Evolutionary conservation across 129 eudicot species (phyloP).

Genomic region (Gnaphalium uliginosum): DNA sequence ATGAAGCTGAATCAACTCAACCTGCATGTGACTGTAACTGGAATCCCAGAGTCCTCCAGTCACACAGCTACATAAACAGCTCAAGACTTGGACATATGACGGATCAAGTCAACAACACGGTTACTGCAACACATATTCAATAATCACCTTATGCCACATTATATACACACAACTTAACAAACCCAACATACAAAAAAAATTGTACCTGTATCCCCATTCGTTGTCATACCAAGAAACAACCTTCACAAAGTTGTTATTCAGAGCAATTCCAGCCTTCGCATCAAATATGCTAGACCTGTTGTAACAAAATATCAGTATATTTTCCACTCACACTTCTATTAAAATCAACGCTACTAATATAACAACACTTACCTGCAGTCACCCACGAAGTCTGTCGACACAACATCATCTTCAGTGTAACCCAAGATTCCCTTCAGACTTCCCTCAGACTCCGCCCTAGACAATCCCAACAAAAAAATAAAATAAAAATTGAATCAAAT

Average conservation of each 20-base stretch:
- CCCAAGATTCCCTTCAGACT: constrained; percentile 72
- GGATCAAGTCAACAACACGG: constrained; percentile 78
- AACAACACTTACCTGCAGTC: constrained; percentile 51
- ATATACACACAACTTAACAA: not conserved
- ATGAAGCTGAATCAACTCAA: constrained; percentile 17
- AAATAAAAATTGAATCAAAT: not conserved
- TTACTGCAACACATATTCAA: constrained; percentile 49
- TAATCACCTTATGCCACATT: not conserved
- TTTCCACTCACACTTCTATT: not conserved
- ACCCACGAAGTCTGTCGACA: constrained; percentile 71
- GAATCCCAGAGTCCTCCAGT: constrained; percentile 7
- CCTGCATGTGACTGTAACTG: constrained; percentile 9
- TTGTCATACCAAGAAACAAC: constrained; percentile 90
- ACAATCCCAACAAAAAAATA: not conserved
- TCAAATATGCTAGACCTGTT: constrained; percentile 74
- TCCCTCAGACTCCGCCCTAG: constrained; percentile 63
- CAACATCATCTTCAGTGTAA: constrained; percentile 77
- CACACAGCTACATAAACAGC: not conserved
- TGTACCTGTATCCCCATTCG: constrained; percentile 92
- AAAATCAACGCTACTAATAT: not conserved
- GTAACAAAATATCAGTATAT: not conserved
- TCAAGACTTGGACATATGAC: constrained; percentile 66
- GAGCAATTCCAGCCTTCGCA: constrained; percentile 89
- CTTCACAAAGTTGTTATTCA: constrained; percentile 74
- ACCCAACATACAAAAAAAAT: not conserved